Evolutionary conservation across 306 rosid genomes (phyloP).

Genomic region (Trifolium pratense): DNA sequence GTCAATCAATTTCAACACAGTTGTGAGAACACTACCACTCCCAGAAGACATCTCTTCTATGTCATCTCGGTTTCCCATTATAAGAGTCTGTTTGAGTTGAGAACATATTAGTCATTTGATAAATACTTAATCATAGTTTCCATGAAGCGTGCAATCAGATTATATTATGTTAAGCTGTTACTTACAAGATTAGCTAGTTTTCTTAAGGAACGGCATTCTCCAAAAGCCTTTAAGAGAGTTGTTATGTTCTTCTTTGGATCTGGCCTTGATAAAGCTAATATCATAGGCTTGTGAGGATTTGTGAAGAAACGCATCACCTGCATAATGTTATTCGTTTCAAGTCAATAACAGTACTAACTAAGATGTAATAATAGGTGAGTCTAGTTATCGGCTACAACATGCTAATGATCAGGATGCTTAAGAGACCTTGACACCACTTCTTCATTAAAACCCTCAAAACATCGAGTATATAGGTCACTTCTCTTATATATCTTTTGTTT

Average conservation of each 20-base stretch:
- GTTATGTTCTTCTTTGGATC: constrained; percentile 91
- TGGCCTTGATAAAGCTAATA: constrained; percentile 89
- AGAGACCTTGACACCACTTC: not conserved
- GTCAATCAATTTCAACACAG: constrained; percentile 81
- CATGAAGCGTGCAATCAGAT: not conserved
- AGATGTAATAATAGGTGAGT: not conserved
- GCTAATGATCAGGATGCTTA: not conserved
- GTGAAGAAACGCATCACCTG: constrained; percentile 88
- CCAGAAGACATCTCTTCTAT: constrained; percentile 88
- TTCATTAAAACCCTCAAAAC: not conserved
- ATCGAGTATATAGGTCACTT: not conserved
- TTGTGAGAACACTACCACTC: constrained; percentile 78
- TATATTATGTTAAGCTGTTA: constrained; percentile 38
- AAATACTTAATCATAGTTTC: constrained; percentile 2
- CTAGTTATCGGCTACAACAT: not conserved
- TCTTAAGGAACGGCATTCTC: constrained; percentile 78
- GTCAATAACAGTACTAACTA: constrained; percentile 11
- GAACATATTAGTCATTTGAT: constrained; percentile 40
- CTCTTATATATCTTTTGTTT: not conserved
- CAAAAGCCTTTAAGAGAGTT: constrained; percentile 84
- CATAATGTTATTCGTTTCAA: constrained; percentile 25
- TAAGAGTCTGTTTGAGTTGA: constrained; percentile 58
- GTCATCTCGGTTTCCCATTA: constrained; percentile 90
- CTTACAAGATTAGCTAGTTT: constrained; percentile 94
- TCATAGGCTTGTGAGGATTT: constrained; percentile 93